Base-by-base conservation (phyloP, 2,329 filamentous ascomycete species). In the Raffaelea ambrosiae region DNA sequence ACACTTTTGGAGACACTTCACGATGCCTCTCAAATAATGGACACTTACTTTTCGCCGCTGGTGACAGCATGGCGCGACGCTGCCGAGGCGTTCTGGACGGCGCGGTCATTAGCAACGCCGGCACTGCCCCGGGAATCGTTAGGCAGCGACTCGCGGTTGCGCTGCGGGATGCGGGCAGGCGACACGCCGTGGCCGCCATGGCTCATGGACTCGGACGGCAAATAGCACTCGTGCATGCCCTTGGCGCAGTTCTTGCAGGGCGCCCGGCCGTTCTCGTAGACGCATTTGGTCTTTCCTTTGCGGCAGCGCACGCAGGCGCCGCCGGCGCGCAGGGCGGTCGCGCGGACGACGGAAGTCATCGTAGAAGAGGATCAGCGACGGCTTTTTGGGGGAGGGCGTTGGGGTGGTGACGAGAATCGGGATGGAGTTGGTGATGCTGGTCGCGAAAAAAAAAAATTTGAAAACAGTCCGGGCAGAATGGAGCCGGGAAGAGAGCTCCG, bases 171-270 rank as follows among this genome's bases (percentile, higher is more conserved):
- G 36, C 73, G 71, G 47, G 76, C 74, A 41, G 77, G 77, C 50
- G 75, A 78, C 51, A 79, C 74, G 51, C 76, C 76, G 55, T 78
- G 75, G 53, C 77, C 63, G 40, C 63, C 73, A 60, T 79, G 76
- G 54, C 73, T 71, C 68, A 77, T 73, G 51, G 71, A 76, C 64
- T 80, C 77, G 26, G 76, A 79, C 36, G 77, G 77, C 19, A 81
- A 65, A 60, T 80, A 81, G 65, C 77, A 81, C 48, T 80, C 76
- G 61, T 81, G 77, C 73, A 79, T 74, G 51, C 77, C 77, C 63
- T 81, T 81, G 43, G 75, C 74, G 63, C 77, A 81, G 63, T 81
- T 81, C 60, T 77, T 77, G 67, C 77, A 81, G 13, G 77, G 77
- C n/a, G 76, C 73, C 59, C 75, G 70, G 45, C 76, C 76, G 56